Percentiles rank a stretch among this genome's conserved stretches.
These are phyloP conservation scores for Ehretia macrophylla DNA, from an alignment of 257 asterid genomes.

Conservation along the genomic window DNA sequence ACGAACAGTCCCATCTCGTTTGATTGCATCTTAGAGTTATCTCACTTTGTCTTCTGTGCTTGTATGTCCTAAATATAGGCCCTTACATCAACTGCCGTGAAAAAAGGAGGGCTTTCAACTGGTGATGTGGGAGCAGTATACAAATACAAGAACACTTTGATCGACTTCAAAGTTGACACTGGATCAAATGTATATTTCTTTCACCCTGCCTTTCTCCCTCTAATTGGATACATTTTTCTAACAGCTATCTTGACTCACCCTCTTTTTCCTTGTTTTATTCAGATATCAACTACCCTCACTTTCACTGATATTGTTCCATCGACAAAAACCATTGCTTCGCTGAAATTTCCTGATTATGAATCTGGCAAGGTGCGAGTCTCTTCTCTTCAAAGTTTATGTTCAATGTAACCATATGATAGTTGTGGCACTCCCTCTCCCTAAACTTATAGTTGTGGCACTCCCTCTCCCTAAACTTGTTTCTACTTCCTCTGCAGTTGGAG, in stretches of 20 bases:
- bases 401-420: neutral
- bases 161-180: conserved; percentile 84
- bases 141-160: conserved; percentile 48
- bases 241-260: conserved; percentile 11
- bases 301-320: conserved; percentile 56
- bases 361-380: conserved; percentile 67
- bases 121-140: conserved; percentile 80
- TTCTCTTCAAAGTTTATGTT: conserved; percentile 1
- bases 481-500: conserved; percentile 49
- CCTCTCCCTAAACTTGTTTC: conserved; percentile 8
- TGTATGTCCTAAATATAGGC: conserved; percentile 31
- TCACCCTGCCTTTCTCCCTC: conserved; percentile 8
- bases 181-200: conserved; percentile 62
- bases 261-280: conserved; percentile 13
- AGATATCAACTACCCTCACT: conserved; percentile 63
- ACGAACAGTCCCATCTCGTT: no score
- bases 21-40: no score
- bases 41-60: neutral
- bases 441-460: neutral
- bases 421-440: neutral
- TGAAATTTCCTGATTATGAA: conserved; percentile 66
- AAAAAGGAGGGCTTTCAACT: conserved; percentile 76
- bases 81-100: conserved; percentile 73
- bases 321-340: conserved; percentile 58
- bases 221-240: conserved; percentile 1